Base-by-base conservation (phyloP, 108 stramenopile genomes). In the Cyclotella sp. region DNA sequence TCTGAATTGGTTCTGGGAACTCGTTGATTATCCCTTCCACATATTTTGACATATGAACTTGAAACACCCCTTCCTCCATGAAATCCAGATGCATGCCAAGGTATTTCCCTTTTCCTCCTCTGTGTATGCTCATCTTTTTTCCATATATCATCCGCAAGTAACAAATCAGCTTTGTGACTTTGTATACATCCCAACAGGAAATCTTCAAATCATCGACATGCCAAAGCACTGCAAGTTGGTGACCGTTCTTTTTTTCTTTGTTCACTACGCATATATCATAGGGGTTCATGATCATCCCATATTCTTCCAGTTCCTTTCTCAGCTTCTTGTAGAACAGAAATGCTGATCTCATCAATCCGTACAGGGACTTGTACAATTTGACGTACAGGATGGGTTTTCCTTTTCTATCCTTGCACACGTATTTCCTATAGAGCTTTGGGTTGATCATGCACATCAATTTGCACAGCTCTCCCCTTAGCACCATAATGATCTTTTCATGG, bases 241-340 rank as follows among this genome's bases (percentile, higher is more conserved):
- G 51, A 8, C 79, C 76, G 8, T 51, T 51, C n/a, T 78, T 63
- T 0, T 80, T 54, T 16, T 47, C 62, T 18, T 34, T 73, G 58
- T 86, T 89, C n/a, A 76, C 82, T 18, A 89, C 82, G 59, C 88
- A 89, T 15, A 60, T 70, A 55, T 85, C 88, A 47, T 85, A 89
- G 0, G 86, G 84, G 41, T 89, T 89, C 13, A 84, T 9, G 18
- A 66, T 49, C 24, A 87, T 85, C 5, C 88, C 88, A 43, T 66
- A 61, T 30, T 41, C 64, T 19, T 70, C 55, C 10, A 85, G 34
- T 40, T 45, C 66, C 0, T 29, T 10, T 14, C 77, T 63, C 15
- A 75, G 45, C 55, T 79, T 76, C 12, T 39, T 28, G 64, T 68
- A 54, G 18, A 53, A 66, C 18, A 69, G 44, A 1, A 69, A 21